These are phyloP conservation scores for Boletus pseudopeckii DNA, from an alignment of 768 basidiomycete genomes.

Conservation along the genomic window DNA sequence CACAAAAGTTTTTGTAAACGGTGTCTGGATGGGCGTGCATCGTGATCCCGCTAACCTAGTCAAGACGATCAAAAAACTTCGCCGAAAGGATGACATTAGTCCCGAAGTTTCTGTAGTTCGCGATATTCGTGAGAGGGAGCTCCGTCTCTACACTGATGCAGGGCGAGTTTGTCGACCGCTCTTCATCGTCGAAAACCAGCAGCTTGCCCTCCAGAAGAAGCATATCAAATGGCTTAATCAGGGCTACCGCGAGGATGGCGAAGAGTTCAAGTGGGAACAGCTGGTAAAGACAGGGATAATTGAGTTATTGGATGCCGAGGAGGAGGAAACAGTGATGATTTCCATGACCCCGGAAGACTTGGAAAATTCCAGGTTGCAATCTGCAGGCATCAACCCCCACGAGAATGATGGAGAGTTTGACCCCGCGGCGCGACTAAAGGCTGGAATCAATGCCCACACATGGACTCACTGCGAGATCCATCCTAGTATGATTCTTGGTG, in stretches of 20 bases:
- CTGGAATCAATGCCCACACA: conserved; percentile 78
- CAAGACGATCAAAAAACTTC: conserved; percentile 86
- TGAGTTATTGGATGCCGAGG: conserved; percentile 95
- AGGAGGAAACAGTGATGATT: conserved; percentile 99
- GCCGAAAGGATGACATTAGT: conserved; percentile 92
- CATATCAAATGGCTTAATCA: conserved; percentile 73
- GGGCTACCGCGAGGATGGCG: conserved; percentile 51
- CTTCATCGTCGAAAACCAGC: conserved; percentile 93
- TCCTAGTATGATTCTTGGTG: conserved; percentile 97
- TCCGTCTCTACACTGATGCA: conserved; percentile 93
- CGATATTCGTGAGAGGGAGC: conserved; percentile 93
- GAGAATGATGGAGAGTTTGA: conserved; percentile 74
- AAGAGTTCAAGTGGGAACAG: conserved; percentile 78
- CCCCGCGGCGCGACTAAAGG: conserved; percentile 84
- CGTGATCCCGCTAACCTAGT: conserved; percentile 91
- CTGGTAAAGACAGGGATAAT: conserved; percentile 85
- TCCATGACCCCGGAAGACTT: conserved; percentile 98
- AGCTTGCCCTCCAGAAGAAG: conserved; percentile 77
- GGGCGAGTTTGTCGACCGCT: conserved; percentile 96
- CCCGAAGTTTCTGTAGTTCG: conserved; percentile 96
- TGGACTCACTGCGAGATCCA: conserved; percentile 99
- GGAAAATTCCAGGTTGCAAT: conserved; percentile 73
- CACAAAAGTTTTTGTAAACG: conserved; percentile 98
- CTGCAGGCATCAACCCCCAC: conserved; percentile 54
- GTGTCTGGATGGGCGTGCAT: conserved; percentile 99